These are phyloP conservation scores for Fonsecaea multimorphosa DNA, from an alignment of 2,329 filamentous ascomycete species.

Conservation along the genomic window DNA sequence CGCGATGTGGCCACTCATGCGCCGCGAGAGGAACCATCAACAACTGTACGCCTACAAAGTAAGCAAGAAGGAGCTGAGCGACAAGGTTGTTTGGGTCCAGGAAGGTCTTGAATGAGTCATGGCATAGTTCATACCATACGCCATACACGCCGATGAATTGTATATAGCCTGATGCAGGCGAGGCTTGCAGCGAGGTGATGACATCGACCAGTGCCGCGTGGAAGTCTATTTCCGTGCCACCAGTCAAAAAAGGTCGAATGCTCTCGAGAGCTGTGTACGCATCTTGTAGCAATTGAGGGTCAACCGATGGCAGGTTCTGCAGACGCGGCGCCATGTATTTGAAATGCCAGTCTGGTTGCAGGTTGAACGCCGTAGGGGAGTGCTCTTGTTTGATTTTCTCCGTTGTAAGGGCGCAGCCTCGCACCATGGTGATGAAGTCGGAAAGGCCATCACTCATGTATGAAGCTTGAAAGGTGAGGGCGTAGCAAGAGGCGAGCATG, in stretches of 20 bases:
- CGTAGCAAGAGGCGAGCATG: constrained; percentile 45
- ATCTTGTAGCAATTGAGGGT: constrained; percentile 31
- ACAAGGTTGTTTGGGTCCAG: constrained; percentile 51
- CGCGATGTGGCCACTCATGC: constrained; percentile 41
- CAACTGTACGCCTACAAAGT: constrained; percentile 56
- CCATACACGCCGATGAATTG: constrained; percentile 53
- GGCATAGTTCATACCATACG: constrained; percentile 48
- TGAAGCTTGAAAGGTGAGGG: constrained; percentile 45
- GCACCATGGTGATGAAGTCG: constrained; percentile 47
- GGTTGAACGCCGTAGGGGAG: constrained; percentile 39
- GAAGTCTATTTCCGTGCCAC: constrained; percentile 40
- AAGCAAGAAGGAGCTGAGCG: constrained; percentile 53
- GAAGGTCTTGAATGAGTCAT: constrained; percentile 52
- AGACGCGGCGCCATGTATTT: constrained; percentile 38
- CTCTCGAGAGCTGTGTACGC: constrained; percentile 38
- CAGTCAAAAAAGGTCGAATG: constrained; percentile 42
- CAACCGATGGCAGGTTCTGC: constrained; percentile 32
- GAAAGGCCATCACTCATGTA: constrained; percentile 45
- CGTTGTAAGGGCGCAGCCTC: constrained; percentile 44
- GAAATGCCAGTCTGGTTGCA: constrained; percentile 38
- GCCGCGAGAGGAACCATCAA: constrained; percentile 51
- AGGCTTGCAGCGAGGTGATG: constrained; percentile 34
- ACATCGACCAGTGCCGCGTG: constrained; percentile 38
- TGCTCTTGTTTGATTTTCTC: constrained; percentile 45
- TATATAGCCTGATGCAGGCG: constrained; percentile 45